These are phyloP conservation scores for Annona cherimola DNA, from an alignment of 164 flowering plant genomes.

Conservation along the genomic window DNA sequence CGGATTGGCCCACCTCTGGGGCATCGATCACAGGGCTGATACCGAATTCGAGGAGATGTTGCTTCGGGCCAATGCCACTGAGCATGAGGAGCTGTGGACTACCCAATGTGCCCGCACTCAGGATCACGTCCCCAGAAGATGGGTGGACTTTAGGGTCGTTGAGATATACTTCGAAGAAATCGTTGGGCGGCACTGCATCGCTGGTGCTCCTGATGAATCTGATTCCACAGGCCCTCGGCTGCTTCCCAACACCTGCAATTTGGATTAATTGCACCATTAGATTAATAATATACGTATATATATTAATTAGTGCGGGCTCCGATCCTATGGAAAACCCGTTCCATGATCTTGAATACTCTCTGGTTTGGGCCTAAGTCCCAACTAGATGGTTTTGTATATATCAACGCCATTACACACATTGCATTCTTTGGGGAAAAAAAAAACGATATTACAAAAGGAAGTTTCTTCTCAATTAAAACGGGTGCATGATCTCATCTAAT, in stretches of 20 bases:
- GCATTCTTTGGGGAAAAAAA: too few relatives aligned
- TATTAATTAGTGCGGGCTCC: too few relatives aligned
- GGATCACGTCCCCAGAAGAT: slow-evolving; percentile 23
- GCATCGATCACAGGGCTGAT: slow-evolving; percentile 16
- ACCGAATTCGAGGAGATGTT: slow-evolving; percentile 22
- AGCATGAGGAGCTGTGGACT: slow-evolving; percentile 39
- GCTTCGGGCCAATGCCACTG: slow-evolving; percentile 39
- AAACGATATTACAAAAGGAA: too few relatives aligned
- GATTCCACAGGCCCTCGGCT: slow-evolving; percentile 7
- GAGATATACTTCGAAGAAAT: slow-evolving; percentile 4
- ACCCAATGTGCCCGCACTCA: slow-evolving; percentile 37
- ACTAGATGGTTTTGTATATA: too few relatives aligned
- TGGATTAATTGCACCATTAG: too few relatives aligned
- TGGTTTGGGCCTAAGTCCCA: too few relatives aligned
- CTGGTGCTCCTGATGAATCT: slow-evolving; percentile 8
- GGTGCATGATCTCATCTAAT: too few relatives aligned
- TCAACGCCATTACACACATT: too few relatives aligned
- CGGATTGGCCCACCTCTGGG: slow-evolving; percentile 23
- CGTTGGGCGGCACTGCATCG: background rate
- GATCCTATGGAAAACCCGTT: too few relatives aligned
- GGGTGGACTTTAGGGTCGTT: slow-evolving; percentile 2
- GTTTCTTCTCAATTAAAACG: too few relatives aligned
- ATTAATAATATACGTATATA: too few relatives aligned
- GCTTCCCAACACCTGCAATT: slow-evolving; percentile 5
- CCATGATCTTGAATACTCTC: too few relatives aligned